Base-by-base conservation (phyloP, 2,329 filamentous ascomycete species). In the Beauveria sp. region DNA sequence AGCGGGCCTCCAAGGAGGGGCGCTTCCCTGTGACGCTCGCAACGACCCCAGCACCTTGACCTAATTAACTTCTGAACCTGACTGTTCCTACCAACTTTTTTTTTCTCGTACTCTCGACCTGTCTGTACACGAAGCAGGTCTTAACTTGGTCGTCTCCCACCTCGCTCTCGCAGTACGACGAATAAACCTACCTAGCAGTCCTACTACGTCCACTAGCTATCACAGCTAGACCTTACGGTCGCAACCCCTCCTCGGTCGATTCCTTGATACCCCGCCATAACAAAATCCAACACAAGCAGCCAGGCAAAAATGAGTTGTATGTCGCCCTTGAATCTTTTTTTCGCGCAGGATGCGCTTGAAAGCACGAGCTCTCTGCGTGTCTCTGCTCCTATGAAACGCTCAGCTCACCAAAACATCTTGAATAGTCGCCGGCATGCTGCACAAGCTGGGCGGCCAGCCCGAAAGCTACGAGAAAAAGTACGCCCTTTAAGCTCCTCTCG, bases 381-480 rank as follows among this genome's bases (percentile, higher is more conserved):
- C 26, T 28, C 16, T 28, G 18, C 28, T 49, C 2, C 50, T 14
- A n/a, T 16, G 28, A 47, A 28, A 60, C 10, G 12, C 49, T 38
- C n/a, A n/a, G 20, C 58, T 60, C 16, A 60, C 42, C 38, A 49
- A 46, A 34, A 3, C 38, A 34, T 20, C n/a, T 26, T 40, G 40
- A 34, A 58, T 64, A 96, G 92, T 96, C 79, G 80, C 88, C 68
- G 89, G 84, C 72, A 96, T 97, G 91, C 83, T 97, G 70, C 96
- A 93, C 79, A 92, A 93, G 84, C 89, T 97, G 71, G 91, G 96
- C 71, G 92, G 93, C 76, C 93, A 98, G 80, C 93, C 93, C 68
- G 92, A 96, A 69, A 97, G 91, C 79, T 99, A 99, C 81, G 95
- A 98, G 74, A 96, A 96, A 79, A 99, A 99, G 91, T 96, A 79